phyloP scores from a whole-genome alignment of 2,329 filamentous ascomycete species.

The Torrubiella hemipterigena region DNA sequence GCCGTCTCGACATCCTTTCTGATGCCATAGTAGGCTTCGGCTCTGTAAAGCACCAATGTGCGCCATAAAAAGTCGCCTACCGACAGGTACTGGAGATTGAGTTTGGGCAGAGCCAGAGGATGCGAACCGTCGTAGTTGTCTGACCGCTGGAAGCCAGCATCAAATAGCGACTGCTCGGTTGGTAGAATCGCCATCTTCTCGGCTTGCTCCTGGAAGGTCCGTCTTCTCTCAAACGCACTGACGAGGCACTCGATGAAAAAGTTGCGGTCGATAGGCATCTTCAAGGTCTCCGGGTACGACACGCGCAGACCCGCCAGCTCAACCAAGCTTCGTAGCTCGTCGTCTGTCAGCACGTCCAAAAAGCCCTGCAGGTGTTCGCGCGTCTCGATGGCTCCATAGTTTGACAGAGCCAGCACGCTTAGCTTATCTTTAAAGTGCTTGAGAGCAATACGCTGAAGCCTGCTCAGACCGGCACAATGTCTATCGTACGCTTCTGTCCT shows the following conservation, averaged over 20 bases:
- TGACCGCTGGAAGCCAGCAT: constrained; percentile 64
- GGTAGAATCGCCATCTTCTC: constrained; percentile 65
- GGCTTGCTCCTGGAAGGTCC: constrained; percentile 72
- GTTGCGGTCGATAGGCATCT: constrained; percentile 48
- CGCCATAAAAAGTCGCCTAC: constrained; percentile 96
- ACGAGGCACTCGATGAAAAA: constrained; percentile 63
- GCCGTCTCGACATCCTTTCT: constrained; percentile 80
- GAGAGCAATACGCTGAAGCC: constrained; percentile 64
- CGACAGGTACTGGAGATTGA: constrained; percentile 91
- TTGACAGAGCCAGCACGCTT: constrained; percentile 82
- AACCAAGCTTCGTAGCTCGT: constrained; percentile 61
- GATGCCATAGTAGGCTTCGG: constrained; percentile 88
- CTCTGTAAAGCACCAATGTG: constrained; percentile 77
- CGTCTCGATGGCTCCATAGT: constrained; percentile 79
- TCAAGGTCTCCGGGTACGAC: constrained; percentile 62
- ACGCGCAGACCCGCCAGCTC: constrained; percentile 65
- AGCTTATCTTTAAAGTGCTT: constrained; percentile 83
- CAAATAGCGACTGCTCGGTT: constrained; percentile 72
- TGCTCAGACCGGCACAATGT: constrained; percentile 67
- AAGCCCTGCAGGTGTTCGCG: constrained; percentile 67
- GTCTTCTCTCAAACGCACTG: constrained; percentile 61
- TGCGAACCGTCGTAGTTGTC: constrained; percentile 79
- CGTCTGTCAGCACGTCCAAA: constrained; percentile 59
- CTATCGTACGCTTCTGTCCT: constrained; percentile 63
- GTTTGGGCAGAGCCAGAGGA: constrained; percentile 81